Conservation (phyloP, 306 rosid species). For the Alnus glutinosa region DNA sequence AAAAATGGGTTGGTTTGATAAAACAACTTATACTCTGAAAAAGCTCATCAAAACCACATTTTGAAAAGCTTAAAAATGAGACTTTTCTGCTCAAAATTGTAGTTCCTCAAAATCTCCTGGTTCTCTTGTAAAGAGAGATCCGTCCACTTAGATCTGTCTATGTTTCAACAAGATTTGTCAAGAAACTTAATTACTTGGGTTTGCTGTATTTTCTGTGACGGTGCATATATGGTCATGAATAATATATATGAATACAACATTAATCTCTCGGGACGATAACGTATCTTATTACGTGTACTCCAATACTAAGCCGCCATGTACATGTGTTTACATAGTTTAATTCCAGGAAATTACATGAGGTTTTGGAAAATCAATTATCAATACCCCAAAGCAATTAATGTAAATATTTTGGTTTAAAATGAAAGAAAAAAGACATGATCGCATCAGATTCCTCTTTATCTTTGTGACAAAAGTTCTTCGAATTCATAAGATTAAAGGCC, state of each 20-base stretch:
- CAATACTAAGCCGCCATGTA: neutral
- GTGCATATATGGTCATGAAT: conserved; percentile 2
- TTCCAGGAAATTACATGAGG: neutral
- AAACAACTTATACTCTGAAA: no score
- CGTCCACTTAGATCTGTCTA: no score
- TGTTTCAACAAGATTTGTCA: no score
- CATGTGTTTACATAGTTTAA: neutral
- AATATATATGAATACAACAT: neutral
- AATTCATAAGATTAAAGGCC: no score
- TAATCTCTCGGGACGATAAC: conserved; percentile 12
- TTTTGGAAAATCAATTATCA: neutral
- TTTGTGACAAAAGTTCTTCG: no score
- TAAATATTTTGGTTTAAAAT: neutral
- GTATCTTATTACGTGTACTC: conserved; percentile 5
- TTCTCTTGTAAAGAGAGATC: conserved; percentile 13
- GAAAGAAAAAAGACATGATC: neutral
- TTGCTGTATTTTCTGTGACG: conserved; percentile 1
- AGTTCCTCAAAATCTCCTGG: neutral
- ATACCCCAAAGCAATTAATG: neutral
- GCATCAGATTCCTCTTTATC: no score
- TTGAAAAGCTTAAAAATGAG: no score
- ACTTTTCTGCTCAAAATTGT: no score
- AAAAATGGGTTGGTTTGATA: no score
- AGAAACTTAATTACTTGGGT: neutral
- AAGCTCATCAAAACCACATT: no score